Evolutionary conservation across 163 green algal species (phyloP), one percentile per base, ranked within the genome.

Genomic region (Scenedesmus sp.): DNA sequence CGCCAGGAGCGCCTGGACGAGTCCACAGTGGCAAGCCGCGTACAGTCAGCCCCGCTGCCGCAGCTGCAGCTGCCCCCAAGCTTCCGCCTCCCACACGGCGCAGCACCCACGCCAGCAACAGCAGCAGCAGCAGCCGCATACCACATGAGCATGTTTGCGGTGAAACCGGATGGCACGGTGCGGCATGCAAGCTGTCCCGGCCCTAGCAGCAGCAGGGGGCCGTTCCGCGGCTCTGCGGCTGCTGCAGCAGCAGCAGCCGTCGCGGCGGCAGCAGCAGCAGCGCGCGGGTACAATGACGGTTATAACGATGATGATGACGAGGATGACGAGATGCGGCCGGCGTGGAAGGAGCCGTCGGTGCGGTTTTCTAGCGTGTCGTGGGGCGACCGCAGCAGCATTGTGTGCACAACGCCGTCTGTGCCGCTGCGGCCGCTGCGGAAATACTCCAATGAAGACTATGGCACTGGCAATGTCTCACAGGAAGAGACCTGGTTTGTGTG

Each of bases 401-500:
- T 52, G n/a, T 88, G 84, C 57, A 88, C 3, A 1, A 88, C 77
- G 7, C 57, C 57, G 13, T 76, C 84, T 20, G 84, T 60, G 57
- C 59, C 84, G 62, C 57, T 88, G 60, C 16, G 85, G 85, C 46
- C 85, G 64, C 85, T 89, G 62, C 26, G 13, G 20, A 34, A 26
- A 4, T 81, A 23, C 18, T 26, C 64, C 0, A 83, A 34, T 9
- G 85, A 62, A 0, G 85, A 89, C n/a, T 89, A 82, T 12, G 46
- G 85, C 60, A 18, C 26, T 4, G 85, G 60, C 4, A 34, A 67
- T 1, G 54, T 59, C 4, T 8, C 85, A 2, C 60, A 62, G 15
- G 85, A 89, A 7, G 85, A 89, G 62, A 55, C 34, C 2, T 89
- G 85, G 85, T 82, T 89, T 66, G 85, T 89, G 60, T 89, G 84